phyloP scores from a whole-genome alignment of 2,329 filamentous ascomycete genomes.

The Sporothrix luriei region DNA sequence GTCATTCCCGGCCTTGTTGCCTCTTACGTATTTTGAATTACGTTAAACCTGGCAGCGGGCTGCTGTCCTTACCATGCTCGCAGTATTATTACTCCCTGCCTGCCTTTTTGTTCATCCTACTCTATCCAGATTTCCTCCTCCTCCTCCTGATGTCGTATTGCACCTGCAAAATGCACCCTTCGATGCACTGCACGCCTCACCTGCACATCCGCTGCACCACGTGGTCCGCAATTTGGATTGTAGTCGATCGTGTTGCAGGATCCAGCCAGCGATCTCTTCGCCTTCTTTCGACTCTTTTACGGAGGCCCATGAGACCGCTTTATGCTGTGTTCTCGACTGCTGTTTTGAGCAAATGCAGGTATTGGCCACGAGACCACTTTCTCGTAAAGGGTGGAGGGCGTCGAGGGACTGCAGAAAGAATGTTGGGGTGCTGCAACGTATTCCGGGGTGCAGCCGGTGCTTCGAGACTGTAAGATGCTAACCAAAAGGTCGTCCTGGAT shows the following conservation, averaged over 20 bases:
- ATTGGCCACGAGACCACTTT: constrained; percentile 30
- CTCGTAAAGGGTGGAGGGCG: background rate
- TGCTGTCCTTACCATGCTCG: background rate
- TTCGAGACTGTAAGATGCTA: no score
- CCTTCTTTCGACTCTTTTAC: background rate
- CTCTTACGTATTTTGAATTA: constrained; percentile 18
- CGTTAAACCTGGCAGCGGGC: background rate
- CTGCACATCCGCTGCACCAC: constrained; percentile 9
- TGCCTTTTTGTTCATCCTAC: background rate
- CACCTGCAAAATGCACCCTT: background rate
- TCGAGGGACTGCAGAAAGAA: background rate
- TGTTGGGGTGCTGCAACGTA: constrained; percentile 1
- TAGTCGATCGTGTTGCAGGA: background rate
- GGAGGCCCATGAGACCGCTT: background rate
- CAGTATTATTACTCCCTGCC: no score
- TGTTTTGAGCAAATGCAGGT: constrained; percentile 19
- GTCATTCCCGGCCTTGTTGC: background rate
- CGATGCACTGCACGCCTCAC: background rate
- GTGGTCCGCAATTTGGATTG: constrained; percentile 23
- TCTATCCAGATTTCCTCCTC: background rate
- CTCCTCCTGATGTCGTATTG: constrained; percentile 12
- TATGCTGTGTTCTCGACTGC: background rate
- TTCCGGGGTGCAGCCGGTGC: no score
- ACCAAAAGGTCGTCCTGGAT: background rate
- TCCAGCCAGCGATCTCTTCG: background rate